Conservation (phyloP, 352 stramenopile genomes). For the Thalassiosira mediterranea region DNA sequence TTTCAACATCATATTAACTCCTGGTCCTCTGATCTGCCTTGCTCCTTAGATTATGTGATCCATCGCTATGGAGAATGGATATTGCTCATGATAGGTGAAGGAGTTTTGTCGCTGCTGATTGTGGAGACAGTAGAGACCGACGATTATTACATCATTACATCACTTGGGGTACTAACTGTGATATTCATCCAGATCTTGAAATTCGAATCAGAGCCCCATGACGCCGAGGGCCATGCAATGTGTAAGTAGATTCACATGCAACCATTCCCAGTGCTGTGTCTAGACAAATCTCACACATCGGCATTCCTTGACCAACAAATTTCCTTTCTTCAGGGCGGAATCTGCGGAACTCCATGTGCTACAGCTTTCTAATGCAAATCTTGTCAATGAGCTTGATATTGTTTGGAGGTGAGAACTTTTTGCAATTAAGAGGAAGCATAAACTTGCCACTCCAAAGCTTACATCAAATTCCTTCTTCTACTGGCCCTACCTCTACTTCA, state of each 20-base stretch:
- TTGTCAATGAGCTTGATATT: conserved; percentile 41
- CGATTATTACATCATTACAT: conserved; percentile 32
- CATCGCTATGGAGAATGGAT: conserved; percentile 52
- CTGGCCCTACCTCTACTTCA: no score
- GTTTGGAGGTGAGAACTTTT: conserved; percentile 26
- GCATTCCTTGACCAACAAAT: not conserved
- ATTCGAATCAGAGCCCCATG: conserved; percentile 36
- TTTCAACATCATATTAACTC: not conserved
- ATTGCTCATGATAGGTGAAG: conserved; percentile 53
- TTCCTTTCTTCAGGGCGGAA: conserved; percentile 18
- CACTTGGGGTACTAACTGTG: conserved; percentile 31
- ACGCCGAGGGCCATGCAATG: conserved; percentile 6
- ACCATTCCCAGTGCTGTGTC: no score
- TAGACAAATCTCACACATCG: not conserved
- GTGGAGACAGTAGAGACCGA: conserved; percentile 36
- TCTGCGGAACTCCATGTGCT: conserved; percentile 12
- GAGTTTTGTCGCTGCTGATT: conserved; percentile 48
- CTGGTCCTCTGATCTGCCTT: no score
- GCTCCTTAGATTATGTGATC: conserved; percentile 28
- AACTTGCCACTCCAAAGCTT: not conserved
- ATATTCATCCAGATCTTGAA: conserved; percentile 48
- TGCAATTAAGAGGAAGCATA: not conserved
- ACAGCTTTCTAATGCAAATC: conserved; percentile 31
- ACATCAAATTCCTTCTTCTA: not conserved
- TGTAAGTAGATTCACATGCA: no score